A percentile compares a stretch with the other conserved stretches of the same genome.
These are phyloP conservation scores for Rhodotorula sp. DNA, from an alignment of 1,284 basidiomycete species.

Conservation along the genomic window DNA sequence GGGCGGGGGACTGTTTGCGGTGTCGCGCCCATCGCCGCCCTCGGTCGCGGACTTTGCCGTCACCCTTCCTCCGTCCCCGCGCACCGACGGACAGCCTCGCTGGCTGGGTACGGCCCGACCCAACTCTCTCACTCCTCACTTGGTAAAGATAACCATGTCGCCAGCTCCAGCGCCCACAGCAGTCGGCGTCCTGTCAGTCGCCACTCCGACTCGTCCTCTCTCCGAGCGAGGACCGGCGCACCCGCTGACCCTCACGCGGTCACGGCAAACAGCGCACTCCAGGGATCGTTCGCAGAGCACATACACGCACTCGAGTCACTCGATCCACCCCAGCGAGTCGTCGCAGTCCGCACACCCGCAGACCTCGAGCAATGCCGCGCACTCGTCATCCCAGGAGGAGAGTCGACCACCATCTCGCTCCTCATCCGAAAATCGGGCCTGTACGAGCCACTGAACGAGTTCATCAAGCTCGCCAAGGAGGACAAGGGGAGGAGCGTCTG, in stretches of 20 bases:
- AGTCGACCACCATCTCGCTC: slow-evolving; percentile 90
- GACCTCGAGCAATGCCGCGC: slow-evolving; percentile 77
- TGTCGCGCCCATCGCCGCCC: too few relatives aligned
- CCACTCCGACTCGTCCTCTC: background rate
- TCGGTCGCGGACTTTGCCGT: background rate
- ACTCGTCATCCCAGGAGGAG: slow-evolving; percentile 83
- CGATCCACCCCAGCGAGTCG: slow-evolving; percentile 45
- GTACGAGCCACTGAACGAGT: slow-evolving; percentile 72
- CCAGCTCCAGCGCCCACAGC: background rate
- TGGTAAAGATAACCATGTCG: background rate
- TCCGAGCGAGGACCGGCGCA: too few relatives aligned
- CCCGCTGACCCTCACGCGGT: background rate
- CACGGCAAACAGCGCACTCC: slow-evolving; percentile 62
- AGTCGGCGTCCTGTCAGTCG: slow-evolving; percentile 35
- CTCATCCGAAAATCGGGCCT: slow-evolving; percentile 76
- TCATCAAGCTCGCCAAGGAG: slow-evolving; percentile 51
- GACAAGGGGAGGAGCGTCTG: slow-evolving; percentile 69
- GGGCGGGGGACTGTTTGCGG: too few relatives aligned
- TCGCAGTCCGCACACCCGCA: slow-evolving; percentile 71
- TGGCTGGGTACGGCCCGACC: too few relatives aligned
- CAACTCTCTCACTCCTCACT: too few relatives aligned
- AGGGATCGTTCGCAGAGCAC: slow-evolving; percentile 93
- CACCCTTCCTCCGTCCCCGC: background rate
- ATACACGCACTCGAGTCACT: slow-evolving; percentile 65
- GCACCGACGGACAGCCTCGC: background rate